Base-by-base conservation (phyloP, 2,329 filamentous ascomycete genomes). In the Didymella segeticola region DNA sequence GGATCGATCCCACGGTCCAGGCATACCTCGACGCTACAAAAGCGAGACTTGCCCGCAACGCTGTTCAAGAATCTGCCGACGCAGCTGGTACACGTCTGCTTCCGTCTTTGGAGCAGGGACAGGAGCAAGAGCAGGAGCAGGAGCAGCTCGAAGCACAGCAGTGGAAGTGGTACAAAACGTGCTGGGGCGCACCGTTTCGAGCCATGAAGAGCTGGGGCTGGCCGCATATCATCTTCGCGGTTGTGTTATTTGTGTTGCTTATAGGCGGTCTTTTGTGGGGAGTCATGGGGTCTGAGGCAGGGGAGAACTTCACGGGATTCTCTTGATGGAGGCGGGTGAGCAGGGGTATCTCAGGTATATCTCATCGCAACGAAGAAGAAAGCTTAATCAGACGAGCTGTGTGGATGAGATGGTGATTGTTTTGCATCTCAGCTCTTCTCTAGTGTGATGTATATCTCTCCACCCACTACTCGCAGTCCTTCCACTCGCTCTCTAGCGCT, bases 401-500 rank as follows among this genome's bases (percentile, higher is more conserved):
- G n/a, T n/a, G n/a, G n/a, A n/a, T n/a, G n/a, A n/a, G n/a, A n/a
- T n/a, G n/a, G n/a, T n/a, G n/a, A n/a, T n/a, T n/a, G n/a, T n/a
- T n/a, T n/a, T n/a, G n/a, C n/a, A n/a, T n/a, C n/a, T n/a, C n/a
- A n/a, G n/a, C n/a, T n/a, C n/a, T n/a, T n/a, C n/a, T n/a, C n/a
- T n/a, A n/a, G n/a, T n/a, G n/a, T n/a, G n/a, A n/a, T n/a, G n/a
- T n/a, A n/a, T n/a, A n/a, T 27, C 23, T 39, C 14, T 36, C 30
- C 12, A 26, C 20, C n/a, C n/a, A 3, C 34, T 47, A 74, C 56
- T 74, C 71, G 55, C 63, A 72, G 4, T 51, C 48, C 53, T 47
- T 65, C 72, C 72, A 75, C 51, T 70, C 68, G 15, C 52, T 54
- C 23, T 70, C 64, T 31, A 69, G 36, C 5, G 53, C 55, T 29